Base-by-base conservation (phyloP, 495 filamentous ascomycete genomes). In the Penicillium salamii region DNA sequence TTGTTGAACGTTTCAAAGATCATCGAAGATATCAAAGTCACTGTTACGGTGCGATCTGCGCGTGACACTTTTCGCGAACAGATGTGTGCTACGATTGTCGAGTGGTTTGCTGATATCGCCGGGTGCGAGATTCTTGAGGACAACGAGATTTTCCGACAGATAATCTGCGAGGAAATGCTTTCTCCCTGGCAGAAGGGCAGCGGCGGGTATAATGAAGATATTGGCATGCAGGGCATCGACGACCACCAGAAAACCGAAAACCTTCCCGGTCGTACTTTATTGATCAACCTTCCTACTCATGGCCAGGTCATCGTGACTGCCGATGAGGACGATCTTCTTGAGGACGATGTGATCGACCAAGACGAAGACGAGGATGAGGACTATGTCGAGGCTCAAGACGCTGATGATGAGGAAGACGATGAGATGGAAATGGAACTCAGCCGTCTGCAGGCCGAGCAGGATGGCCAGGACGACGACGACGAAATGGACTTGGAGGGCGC, bases 1-100 rank as follows among this genome's bases (percentile, higher is more conserved):
- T 73, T 98, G 14, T 70, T 97, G 37, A 71, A 66, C 23, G 87
- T 90, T 40, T 88, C 90, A 6, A 85, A 79, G 57, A 83, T 90
- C 23, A 89, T 98, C 33, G 95, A 97, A 66, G 83, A 93, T 44
- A 96, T 97, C 74, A 95, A 95, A 63, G 84, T 97, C 42, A 97
- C 95, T 0, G 87, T 95, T 46, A 97, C 95, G 4, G 91, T 98
- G 50, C 84, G 93, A 6, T 97, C 95, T 23, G 78, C 95, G 0
- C 78, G 93, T 43, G 93, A 98, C 68, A 97, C 89, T 1, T 98
- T 96, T 73, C 78, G 93, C 50, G 93, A 98, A 69, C 88, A 97
- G 65, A 98, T 98, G 93, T 95, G 90, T 63, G 90, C 84, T 2
- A 92, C 91, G n/a, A 95, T 98, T 53, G 86, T 97, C 46, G 91